Conservation (phyloP, 2,329 filamentous ascomycete species). For the Pyrenophora tritici-repentis region DNA sequence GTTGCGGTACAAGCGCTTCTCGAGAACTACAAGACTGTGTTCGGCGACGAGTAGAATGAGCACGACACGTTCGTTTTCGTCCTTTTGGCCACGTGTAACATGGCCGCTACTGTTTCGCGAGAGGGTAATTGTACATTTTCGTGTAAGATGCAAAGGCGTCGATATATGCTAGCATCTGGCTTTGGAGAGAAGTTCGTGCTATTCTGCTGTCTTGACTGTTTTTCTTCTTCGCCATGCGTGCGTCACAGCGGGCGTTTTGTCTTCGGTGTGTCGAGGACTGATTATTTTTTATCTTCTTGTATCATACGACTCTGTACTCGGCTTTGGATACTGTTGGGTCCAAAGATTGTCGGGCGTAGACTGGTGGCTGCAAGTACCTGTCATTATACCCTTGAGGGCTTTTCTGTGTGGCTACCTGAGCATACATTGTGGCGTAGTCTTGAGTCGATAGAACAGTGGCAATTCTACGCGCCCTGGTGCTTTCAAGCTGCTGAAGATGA, state of each 20-base stretch:
- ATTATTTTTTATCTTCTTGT: constrained; percentile 14
- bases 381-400: constrained; percentile 37
- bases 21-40: constrained; percentile 84
- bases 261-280: constrained; percentile 1
- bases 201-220: constrained; percentile 1
- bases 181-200: background rate
- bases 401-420: constrained; percentile 6
- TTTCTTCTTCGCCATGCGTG: constrained; percentile 8
- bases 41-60: constrained; percentile 52
- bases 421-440: constrained; percentile 6
- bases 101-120: background rate
- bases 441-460: constrained; percentile 7
- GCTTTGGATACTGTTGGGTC: constrained; percentile 15
- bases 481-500: background rate
- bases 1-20: constrained; percentile 89
- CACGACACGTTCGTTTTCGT: background rate
- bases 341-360: constrained; percentile 20
- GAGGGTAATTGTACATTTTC: background rate
- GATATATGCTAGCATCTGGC: background rate
- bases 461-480: background rate
- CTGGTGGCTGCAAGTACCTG: constrained; percentile 14
- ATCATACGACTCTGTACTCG: constrained; percentile 13
- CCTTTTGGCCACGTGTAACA: background rate
- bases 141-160: background rate
- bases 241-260: constrained; percentile 10